Conservation (phyloP, 2,329 filamentous ascomycete species). For the Monascus ruber region DNA sequence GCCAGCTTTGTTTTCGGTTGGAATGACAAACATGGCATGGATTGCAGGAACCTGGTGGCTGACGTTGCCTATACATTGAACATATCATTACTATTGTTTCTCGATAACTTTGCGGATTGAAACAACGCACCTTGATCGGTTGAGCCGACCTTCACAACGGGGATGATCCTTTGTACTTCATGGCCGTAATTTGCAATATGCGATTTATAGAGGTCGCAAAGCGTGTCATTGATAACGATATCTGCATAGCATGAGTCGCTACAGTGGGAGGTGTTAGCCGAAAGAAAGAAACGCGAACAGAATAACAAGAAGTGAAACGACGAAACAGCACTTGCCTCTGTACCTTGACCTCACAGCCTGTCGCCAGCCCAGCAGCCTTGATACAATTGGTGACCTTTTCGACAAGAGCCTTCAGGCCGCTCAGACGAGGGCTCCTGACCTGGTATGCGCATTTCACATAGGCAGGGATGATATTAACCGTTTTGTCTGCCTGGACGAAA, state of each 20-base stretch:
- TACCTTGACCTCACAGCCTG: constrained; percentile 22
- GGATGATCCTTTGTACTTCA: constrained; percentile 25
- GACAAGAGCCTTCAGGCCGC: constrained; percentile 25
- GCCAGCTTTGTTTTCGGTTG: constrained; percentile 21
- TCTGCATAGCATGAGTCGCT: constrained; percentile 22
- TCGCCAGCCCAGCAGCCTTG: constrained; percentile 24
- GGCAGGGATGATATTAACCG: constrained; percentile 44
- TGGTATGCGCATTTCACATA: constrained; percentile 36
- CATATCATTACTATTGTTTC: neutral
- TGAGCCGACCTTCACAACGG: constrained; percentile 31
- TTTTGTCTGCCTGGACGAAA: too few species aligned
- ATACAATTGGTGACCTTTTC: constrained; percentile 22
- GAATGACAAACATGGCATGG: constrained; percentile 39
- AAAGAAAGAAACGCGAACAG: too few species aligned
- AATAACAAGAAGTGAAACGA: too few species aligned
- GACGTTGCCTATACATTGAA: constrained; percentile 33
- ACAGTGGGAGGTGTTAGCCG: too few species aligned
- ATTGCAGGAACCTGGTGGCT: constrained; percentile 37
- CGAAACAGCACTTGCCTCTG: constrained; percentile 21
- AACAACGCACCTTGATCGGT: constrained; percentile 23
- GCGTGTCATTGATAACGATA: constrained; percentile 33
- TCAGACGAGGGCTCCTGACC: constrained; percentile 34
- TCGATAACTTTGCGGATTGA: neutral
- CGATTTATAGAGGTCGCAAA: constrained; percentile 34
- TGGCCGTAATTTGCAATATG: constrained; percentile 34